Base-by-base conservation (phyloP, 2,329 filamentous ascomycete genomes). In the Aspergillus candidus region DNA sequence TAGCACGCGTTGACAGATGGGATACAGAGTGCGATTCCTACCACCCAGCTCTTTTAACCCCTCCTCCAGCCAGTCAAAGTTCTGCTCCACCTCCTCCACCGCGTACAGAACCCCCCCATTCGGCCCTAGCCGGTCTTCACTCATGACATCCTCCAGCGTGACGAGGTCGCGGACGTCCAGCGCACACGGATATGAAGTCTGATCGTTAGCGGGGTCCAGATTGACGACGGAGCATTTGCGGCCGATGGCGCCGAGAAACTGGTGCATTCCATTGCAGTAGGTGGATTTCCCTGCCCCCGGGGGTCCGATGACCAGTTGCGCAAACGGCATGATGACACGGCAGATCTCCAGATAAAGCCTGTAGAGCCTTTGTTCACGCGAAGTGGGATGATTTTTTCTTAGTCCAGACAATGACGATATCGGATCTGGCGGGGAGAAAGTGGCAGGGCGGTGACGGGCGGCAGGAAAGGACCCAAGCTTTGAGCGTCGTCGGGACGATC, bases 191-290 rank as follows among this genome's bases (percentile, higher is more conserved):
- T 97, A 98, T 49, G 81, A 86, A 1, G 89, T 93, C 48, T 84
- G 83, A 61, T 97, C 91, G 73, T 98, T 98, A 43, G 93, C 93
- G 18, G 93, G 93, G 69, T 98, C 93, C 53, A 98, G 83, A 65
- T 98, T 98, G 47, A 96, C 88, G 32, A 97, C 83, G 12, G 88
- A 94, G 73, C 88, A 95, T 67, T 94, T 90, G 44, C 93, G 85
- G 48, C 90, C 89, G 63, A 98, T 95, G 51, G 93, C 91, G 53
- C 84, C 84, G 77, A 97, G 85, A 72, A 98, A 98, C 71, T 98
- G 93, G 62, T 96, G 88, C 86, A 98, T 95, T 63, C 93, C 93
- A 81, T 97, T 88, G 74, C 91, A 97, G 66, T 95, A 96, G 6
- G 93, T 98, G 53, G 89, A 96, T 72, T 98, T 98, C 49, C 93